phyloP scores from a whole-genome alignment of 805 yeast species.

The Pichia manshurica region DNA sequence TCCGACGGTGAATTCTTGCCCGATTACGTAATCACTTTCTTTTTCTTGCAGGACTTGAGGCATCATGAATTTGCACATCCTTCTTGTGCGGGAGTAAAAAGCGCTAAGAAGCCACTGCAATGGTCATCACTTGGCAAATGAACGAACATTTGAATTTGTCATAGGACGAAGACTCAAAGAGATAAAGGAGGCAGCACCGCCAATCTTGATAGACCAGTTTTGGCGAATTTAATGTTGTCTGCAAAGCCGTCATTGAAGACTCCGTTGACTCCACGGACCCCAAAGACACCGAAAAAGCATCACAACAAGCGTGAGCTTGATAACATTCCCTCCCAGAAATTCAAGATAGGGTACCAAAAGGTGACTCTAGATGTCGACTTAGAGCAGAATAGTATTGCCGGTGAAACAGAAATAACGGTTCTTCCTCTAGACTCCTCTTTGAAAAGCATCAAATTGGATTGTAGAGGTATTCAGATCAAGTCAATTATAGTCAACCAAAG shows the following conservation, averaged over 20 bases:
- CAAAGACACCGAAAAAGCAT: constrained; percentile 23
- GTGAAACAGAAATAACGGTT: constrained; percentile 78
- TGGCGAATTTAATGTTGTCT: constrained; percentile 7
- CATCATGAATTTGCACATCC: too few relatives aligned
- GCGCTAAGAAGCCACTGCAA: too few relatives aligned
- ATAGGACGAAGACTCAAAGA: too few relatives aligned
- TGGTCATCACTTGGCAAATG: too few relatives aligned
- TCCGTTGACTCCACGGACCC: constrained; percentile 15
- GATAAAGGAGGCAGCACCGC: too few relatives aligned
- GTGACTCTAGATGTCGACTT: constrained; percentile 77
- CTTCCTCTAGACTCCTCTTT: constrained; percentile 61
- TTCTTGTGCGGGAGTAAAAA: too few relatives aligned
- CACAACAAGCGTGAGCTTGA: constrained; percentile 24
- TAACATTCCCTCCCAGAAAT: constrained; percentile 35
- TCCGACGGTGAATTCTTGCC: too few relatives aligned
- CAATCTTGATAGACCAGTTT: too few relatives aligned
- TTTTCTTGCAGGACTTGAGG: too few relatives aligned
- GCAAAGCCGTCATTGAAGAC: constrained; percentile 23
- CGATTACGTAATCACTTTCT: too few relatives aligned
- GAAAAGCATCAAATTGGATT: constrained; percentile 63
- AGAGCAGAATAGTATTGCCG: constrained; percentile 49
- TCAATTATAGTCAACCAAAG: constrained; percentile 62
- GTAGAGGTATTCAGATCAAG: constrained; percentile 64
- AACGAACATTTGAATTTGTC: too few relatives aligned
- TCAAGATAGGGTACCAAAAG: constrained; percentile 79